Base-by-base conservation (phyloP, 371 early-diverging fungal genomes). In the Phascolomyces articulosus region DNA sequence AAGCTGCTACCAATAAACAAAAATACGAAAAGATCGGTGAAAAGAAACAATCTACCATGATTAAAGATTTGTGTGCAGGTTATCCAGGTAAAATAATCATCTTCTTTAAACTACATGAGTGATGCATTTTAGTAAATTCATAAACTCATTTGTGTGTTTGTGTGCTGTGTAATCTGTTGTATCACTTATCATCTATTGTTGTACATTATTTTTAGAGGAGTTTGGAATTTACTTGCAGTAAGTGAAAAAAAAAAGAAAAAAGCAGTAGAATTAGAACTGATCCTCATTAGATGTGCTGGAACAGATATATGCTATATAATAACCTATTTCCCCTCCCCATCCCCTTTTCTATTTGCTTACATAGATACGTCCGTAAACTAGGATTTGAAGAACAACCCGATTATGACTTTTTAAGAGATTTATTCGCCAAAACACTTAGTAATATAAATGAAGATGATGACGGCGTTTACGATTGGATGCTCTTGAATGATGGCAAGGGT, bases 11-110 rank as follows among this genome's bases (percentile, higher is more conserved):
- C 59, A 99, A 99, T 87, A 93, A 95, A 76, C 98, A 99, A 84
- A 99, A 99, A 76, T 99, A 98, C 75, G 97, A 98, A 72, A 94
- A 94, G 71, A 99, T 99, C 72, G 96, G 96, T 20, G 96, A 99
- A 73, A 96, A 95, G 88, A 99, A 99, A 81, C 94, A 96, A 75
- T 88, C 89, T 24, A 95, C 95, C 0, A 80, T 87, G n/a, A 87
- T 96, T 69, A 91, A 92, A 74, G 98, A 97, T 67, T 83, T 98
- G n/a, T 96, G 96, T 70, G 92, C 92, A 48, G 92, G 93, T 24
- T 95, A 89, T 78, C 98, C 98, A 65, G 90, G 82, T 78, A 78
- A 53, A 28, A 24, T 58, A 7, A 18, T 23, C 13, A 62, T 21
- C 13, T 1, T 51, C 28, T 29, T 58, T 57, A 54, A 23, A 58